phyloP scores from a whole-genome alignment of 257 asterid species.

The Jasminum sambac region DNA sequence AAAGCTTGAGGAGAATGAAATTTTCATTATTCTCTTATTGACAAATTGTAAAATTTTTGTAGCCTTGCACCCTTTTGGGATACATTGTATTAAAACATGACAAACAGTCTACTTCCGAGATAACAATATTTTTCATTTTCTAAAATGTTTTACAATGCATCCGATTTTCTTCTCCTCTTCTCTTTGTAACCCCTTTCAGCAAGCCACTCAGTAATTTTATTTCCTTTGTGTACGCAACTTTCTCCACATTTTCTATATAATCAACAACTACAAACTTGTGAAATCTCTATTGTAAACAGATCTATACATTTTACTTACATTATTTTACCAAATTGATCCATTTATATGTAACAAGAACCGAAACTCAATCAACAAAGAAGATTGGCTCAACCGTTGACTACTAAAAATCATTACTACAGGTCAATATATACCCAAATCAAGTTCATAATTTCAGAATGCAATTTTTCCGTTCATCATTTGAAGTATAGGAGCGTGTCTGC shows the following conservation, averaged over 20 bases:
- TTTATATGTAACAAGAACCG: not conserved
- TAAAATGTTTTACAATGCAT: not conserved
- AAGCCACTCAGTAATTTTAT: too few relatives aligned
- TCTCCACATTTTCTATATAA: too few relatives aligned
- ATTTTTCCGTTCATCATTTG: not conserved
- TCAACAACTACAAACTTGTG: too few relatives aligned
- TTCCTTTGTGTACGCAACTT: too few relatives aligned
- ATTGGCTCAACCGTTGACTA: not conserved
- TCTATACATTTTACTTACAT: not conserved
- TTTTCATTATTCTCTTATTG: too few relatives aligned
- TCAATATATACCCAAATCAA: not conserved
- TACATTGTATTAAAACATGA: not conserved
- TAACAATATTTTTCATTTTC: not conserved
- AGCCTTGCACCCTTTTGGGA: not conserved
- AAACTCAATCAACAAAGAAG: not conserved
- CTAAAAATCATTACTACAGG: not conserved
- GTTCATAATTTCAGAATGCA: not conserved
- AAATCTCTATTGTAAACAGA: too few relatives aligned
- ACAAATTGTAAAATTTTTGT: too few relatives aligned
- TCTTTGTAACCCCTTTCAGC: too few relatives aligned
- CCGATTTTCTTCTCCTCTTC: too few relatives aligned
- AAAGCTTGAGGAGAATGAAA: too few relatives aligned
- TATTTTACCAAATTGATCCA: not conserved
- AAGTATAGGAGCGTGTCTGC: too few relatives aligned
- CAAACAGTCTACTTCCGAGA: not conserved